Base-by-base conservation (phyloP, 2,329 filamentous ascomycete species). In the Colletotrichum cordylinicola region DNA sequence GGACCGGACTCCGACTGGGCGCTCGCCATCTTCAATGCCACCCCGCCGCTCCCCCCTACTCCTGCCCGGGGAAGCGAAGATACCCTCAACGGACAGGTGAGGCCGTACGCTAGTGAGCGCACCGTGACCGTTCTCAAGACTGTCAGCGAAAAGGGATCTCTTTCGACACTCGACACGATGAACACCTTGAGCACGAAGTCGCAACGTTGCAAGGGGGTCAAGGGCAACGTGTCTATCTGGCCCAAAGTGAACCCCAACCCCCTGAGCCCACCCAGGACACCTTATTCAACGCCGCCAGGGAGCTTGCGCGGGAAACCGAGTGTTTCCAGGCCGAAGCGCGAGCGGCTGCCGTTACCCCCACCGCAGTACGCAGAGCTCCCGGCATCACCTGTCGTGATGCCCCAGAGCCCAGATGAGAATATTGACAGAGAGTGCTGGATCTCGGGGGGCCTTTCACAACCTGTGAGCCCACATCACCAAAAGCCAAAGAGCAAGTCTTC, bases 141-240 rank as follows among this genome's bases (percentile, higher is more conserved):
- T 2, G 82, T 86, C 8, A 78, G 77, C n/a, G 85, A 87, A 75
- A 79, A 78, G 18, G 85, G 86, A 79, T 83, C 82, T 16, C 39
- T 69, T 3, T 82, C 81, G 31, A 72, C 67, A 12, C 8, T 73
- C 31, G 9, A 66, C 21, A 74, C 64, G 3, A 43, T 64, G 58
- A 67, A 72, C 37, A 68, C 68, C 16, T 64, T 56, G 62, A 73
- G 61, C 58, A 58, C 62, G 48, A 71, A 65, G 21, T 52, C 74
- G 15, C 72, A 62, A 16, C 27, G 71, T 15, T 27, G 31, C 33
- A 77, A 64, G 27, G 39, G 68, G n/a, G 31, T 62, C 18, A 72
- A 76, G 61, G 69, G 72, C 31, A 69, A 72, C 1, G 70, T 78
- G 7, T 77, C 67, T 4, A 75, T 78, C 27, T 78, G 77, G 77